Evolutionary conservation across 2,329 filamentous ascomycete genomes (phyloP).

Genomic region (Ustulina deusta): DNA sequence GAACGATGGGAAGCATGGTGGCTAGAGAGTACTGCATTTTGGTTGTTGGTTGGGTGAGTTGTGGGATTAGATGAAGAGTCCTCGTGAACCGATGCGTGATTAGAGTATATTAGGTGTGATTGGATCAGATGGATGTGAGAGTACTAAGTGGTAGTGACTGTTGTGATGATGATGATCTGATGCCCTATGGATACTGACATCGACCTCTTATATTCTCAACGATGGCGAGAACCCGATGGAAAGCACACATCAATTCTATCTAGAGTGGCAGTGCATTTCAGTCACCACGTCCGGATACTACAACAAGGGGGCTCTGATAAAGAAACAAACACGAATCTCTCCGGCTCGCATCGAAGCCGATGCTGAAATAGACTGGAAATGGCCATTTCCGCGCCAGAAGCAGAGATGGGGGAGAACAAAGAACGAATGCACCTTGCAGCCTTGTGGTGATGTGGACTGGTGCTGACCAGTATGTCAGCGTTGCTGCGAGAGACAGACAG

Average conservation of each 20-base stretch:
- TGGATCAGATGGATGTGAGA: neutral
- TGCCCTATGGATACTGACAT: neutral
- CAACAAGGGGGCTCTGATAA: neutral
- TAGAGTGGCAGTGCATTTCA: slow-evolving; percentile 14
- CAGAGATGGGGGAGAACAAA: neutral
- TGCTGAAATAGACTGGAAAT: slow-evolving; percentile 26
- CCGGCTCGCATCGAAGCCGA: slow-evolving; percentile 23
- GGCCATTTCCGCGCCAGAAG: neutral
- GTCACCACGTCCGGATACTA: neutral
- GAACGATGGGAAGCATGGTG: slow-evolving; percentile 19
- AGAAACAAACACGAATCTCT: slow-evolving; percentile 1
- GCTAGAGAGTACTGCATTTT: slow-evolving; percentile 30
- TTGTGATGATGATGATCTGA: slow-evolving; percentile 14
- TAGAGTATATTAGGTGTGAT: neutral
- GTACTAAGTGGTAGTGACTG: neutral
- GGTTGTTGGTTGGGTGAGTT: neutral
- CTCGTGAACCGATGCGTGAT: no score
- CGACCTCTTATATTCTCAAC: slow-evolving; percentile 1
- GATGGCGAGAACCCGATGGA: neutral
- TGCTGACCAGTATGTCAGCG: neutral
- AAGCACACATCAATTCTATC: neutral
- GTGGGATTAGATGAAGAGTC: neutral
- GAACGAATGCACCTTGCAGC: neutral
- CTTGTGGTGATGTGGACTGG: slow-evolving; percentile 8
- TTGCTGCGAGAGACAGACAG: neutral